These are phyloP conservation scores for Aspergillus jensenii DNA, from an alignment of 2,329 filamentous ascomycete genomes.

Conservation along the genomic window DNA sequence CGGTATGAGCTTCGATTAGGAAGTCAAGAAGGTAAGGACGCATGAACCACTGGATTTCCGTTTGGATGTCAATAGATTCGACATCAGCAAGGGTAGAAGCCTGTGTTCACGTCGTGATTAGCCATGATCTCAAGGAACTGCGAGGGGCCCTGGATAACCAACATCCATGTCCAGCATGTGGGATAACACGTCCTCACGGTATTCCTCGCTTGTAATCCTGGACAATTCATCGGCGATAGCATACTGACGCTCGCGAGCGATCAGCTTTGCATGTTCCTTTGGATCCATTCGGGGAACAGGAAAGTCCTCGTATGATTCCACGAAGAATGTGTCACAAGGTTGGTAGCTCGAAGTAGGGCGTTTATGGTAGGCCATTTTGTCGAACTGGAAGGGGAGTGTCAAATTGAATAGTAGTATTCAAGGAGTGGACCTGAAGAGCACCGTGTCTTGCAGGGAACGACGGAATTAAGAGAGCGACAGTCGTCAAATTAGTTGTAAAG, in stretches of 20 bases:
- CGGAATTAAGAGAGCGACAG: conserved; percentile 52
- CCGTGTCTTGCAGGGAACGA: conserved; percentile 39
- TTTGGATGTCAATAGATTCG: conserved; percentile 97
- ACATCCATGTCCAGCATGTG: conserved; percentile 96
- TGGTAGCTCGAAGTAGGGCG: conserved; percentile 56
- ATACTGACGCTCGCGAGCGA: conserved; percentile 81
- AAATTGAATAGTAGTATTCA: conserved; percentile 21
- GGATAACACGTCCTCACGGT: conserved; percentile 88
- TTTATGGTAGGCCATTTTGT: conserved; percentile 57
- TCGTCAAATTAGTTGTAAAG: conserved; percentile 41
- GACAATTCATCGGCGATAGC: conserved; percentile 88
- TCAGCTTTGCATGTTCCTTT: conserved; percentile 73
- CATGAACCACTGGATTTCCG: conserved; percentile 99
- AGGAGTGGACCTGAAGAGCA: conserved; percentile 46
- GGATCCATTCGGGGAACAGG: conserved; percentile 58
- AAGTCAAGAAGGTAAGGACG: conserved; percentile 97
- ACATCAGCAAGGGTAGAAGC: conserved; percentile 91
- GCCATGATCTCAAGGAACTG: neutral
- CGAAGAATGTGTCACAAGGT: conserved; percentile 68
- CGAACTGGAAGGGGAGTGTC: conserved; percentile 22
- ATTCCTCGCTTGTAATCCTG: conserved; percentile 79
- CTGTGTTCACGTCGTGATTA: conserved; percentile 41
- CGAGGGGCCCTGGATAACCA: conserved; percentile 24
- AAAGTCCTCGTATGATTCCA: conserved; percentile 60
- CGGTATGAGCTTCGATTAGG: conserved; percentile 92